Evolutionary conservation across 2,329 filamentous ascomycete species (phyloP), one percentile per base, ranked within the genome.

Genomic region (Scedosporium minutisporum): DNA sequence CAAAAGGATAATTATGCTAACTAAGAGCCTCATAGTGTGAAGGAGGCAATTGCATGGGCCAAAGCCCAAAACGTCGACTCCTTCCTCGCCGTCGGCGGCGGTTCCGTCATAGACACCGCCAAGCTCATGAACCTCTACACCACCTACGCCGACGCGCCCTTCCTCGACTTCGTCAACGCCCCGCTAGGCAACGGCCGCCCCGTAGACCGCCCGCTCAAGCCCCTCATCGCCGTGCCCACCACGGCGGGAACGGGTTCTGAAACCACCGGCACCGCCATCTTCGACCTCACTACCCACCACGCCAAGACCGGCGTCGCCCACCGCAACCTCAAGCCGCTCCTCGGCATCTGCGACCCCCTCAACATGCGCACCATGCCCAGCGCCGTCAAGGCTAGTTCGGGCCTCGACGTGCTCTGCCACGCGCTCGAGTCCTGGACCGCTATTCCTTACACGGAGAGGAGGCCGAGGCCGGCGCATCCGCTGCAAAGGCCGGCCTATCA

Each of bases 51-150:
- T 71, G 88, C 82, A 0, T 96, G 92, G 77, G 87, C 87, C 18
- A 93, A 93, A 68, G 86, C 88, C 0, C 90, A 91, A 72, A 76
- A 82, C 29, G 89, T 92, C 0, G 95, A 97, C 75, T 91, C 91
- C 2, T 97, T 96, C 73, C 82, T 99, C 16, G 95, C 95, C 23
- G 95, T 99, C 16, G 95, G 90, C 29, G 83, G 92, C 68, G 95
- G 95, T 44, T 96, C 91, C 46, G 95, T 97, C 67, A 99, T 99
- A 68, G 95, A 99, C 76, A 99, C 95, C 0, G 93, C 95, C 62
- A 99, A 99, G 76, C 82, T 99, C 63, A 97, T 99, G 93, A 99
- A 99, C 72, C 82, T 99, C 0, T 97, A 97, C 77, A 90, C 88
- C 0, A 87, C 86, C 65, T 97, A 92, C 72, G 93, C 93, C 0